A percentile compares a stretch with the other conserved stretches of the same genome.
Evolutionary conservation across 2,329 filamentous ascomycete genomes (phyloP).

Genomic region (Pseudogymnoascus pannorum): DNA sequence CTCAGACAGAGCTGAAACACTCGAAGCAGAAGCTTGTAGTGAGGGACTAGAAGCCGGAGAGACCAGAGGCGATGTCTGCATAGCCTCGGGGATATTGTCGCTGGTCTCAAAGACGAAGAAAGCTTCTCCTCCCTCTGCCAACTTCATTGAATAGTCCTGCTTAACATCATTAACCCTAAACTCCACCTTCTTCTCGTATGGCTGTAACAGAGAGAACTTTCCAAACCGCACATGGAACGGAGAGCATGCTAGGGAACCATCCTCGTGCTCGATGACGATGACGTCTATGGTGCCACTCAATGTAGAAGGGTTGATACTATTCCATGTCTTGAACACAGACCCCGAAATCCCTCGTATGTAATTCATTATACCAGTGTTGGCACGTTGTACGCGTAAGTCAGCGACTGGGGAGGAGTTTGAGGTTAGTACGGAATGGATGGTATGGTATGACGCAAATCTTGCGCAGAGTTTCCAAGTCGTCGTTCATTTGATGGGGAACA

Average conservation of each 20-base stretch:
- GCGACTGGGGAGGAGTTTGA: too few species aligned
- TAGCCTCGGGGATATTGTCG: slow-evolving; percentile 77
- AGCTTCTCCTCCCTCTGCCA: slow-evolving; percentile 93
- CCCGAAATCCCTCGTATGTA: slow-evolving; percentile 95
- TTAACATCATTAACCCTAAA: slow-evolving; percentile 90
- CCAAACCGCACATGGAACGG: slow-evolving; percentile 98
- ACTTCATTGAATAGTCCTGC: slow-evolving; percentile 95
- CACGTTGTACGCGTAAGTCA: too few species aligned
- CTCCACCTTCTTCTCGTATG: slow-evolving; percentile 98
- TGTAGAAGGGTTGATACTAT: slow-evolving; percentile 96
- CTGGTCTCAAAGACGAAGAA: slow-evolving; percentile 98
- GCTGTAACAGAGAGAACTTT: slow-evolving; percentile 92
- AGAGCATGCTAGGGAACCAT: slow-evolving; percentile 82
- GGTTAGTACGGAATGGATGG: too few species aligned
- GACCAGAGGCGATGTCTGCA: slow-evolving; percentile 90
- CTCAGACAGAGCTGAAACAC: slow-evolving; percentile 51
- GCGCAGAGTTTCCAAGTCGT: too few species aligned
- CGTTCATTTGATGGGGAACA: neutral
- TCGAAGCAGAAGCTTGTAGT: slow-evolving; percentile 36
- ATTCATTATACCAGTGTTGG: slow-evolving; percentile 83
- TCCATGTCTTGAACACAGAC: slow-evolving; percentile 97
- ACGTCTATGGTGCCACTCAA: slow-evolving; percentile 97
- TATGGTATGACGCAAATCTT: too few species aligned
- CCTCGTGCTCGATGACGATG: slow-evolving; percentile 93
- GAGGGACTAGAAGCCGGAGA: slow-evolving; percentile 80